phyloP scores from a whole-genome alignment of 2,329 filamentous ascomycete species.

The Colletotrichum lindemuthianum region DNA sequence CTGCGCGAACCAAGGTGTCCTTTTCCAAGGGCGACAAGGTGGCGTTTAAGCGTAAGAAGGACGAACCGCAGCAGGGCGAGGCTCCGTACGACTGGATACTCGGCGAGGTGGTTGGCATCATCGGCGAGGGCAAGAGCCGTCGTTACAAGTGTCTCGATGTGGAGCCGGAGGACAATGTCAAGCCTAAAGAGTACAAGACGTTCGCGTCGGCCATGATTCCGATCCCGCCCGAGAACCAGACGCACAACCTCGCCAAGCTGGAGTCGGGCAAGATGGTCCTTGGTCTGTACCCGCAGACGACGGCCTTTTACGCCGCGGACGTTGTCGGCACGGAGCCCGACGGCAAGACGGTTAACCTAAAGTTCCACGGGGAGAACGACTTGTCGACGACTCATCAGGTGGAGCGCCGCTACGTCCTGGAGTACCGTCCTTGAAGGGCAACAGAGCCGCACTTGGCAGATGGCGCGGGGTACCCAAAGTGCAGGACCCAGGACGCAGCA shows the following conservation, averaged over 20 bases:
- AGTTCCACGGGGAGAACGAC: constrained; percentile 84
- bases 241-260: constrained; percentile 65
- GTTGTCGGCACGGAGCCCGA: constrained; percentile 74
- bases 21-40: constrained; percentile 73
- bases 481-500: background rate
- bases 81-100: constrained; percentile 73
- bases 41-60: constrained; percentile 70
- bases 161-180: constrained; percentile 76
- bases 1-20: constrained; percentile 55
- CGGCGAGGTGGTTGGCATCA: constrained; percentile 79
- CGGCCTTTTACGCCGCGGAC: constrained; percentile 86
- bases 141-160: constrained; percentile 84
- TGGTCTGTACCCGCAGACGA: constrained; percentile 84
- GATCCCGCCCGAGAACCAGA: constrained; percentile 68
- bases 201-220: constrained; percentile 81
- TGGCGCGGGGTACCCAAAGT: background rate
- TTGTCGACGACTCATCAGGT: constrained; percentile 79
- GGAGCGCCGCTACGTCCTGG: constrained; percentile 79
- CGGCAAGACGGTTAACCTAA: constrained; percentile 66
- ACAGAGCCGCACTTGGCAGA: background rate
- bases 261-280: constrained; percentile 77
- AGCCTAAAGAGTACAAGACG: constrained; percentile 75
- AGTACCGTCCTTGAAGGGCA: constrained; percentile 62
- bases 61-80: constrained; percentile 54
- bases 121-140: constrained; percentile 80